Evolutionary conservation across 2,329 filamentous ascomycete species (phyloP).

Genomic region (Cryphonectria naterciae): DNA sequence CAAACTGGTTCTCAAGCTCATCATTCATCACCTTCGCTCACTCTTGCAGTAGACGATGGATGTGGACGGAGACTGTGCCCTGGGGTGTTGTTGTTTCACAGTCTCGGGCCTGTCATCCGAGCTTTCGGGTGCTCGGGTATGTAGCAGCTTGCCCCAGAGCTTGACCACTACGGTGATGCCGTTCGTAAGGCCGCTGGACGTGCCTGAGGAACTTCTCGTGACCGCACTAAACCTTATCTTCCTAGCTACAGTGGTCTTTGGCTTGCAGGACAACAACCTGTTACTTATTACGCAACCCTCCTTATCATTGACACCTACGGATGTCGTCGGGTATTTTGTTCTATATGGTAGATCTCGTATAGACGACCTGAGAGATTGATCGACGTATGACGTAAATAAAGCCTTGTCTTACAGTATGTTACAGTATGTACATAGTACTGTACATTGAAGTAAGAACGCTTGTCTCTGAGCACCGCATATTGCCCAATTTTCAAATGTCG

Average conservation of each 20-base stretch:
- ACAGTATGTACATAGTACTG: neutral
- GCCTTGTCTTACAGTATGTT: neutral
- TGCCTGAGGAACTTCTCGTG: neutral
- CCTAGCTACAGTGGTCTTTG: neutral
- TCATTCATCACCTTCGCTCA: neutral
- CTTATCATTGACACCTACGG: neutral
- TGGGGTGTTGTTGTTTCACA: neutral
- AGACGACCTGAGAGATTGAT: slow-evolving; percentile 1
- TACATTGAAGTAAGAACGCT: neutral
- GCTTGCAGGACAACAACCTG: neutral
- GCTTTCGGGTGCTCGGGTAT: neutral
- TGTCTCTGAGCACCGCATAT: neutral
- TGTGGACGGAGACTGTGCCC: neutral
- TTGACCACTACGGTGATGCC: neutral
- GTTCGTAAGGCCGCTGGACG: neutral
- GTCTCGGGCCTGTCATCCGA: slow-evolving; percentile 7
- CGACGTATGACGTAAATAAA: slow-evolving; percentile 14
- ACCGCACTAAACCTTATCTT: neutral
- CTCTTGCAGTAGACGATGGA: neutral
- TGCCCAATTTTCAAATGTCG: neutral
- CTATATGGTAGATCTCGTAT: neutral
- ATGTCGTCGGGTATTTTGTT: neutral
- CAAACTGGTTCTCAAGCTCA: neutral
- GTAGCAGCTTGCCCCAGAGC: neutral
- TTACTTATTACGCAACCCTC: neutral